These are phyloP conservation scores for Vitis riparia DNA, from an alignment of 164 flowering plant genomes.

Conservation along the genomic window DNA sequence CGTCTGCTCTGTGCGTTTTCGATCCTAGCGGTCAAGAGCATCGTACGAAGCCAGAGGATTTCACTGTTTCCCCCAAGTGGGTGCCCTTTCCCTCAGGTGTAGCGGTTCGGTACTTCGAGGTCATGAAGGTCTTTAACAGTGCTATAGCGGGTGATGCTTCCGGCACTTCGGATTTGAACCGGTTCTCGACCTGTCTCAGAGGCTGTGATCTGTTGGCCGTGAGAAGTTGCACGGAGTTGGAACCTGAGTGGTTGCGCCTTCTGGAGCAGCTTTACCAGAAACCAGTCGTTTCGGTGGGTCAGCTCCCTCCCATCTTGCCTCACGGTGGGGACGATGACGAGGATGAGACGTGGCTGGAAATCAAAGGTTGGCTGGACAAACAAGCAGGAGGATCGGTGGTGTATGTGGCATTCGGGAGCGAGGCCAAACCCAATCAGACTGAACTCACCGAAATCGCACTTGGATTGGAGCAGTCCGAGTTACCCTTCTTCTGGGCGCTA, in stretches of 20 bases:
- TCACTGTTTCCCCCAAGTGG: no score
- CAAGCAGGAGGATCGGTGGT: constrained; percentile 19
- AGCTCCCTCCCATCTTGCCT: constrained; percentile 14
- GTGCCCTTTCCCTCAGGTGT: no score
- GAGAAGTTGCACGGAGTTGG: constrained; percentile 20
- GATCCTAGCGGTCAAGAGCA: no score
- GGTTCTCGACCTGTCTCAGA: no score
- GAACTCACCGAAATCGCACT: constrained; percentile 29
- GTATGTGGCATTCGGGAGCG: constrained; percentile 34
- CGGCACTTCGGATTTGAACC: no score
- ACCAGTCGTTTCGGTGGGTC: constrained; percentile 27
- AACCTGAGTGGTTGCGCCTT: constrained; percentile 22
- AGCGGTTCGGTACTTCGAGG: no score
- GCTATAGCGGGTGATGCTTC: no score
- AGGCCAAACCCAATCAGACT: constrained; percentile 18
- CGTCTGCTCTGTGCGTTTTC: no score
- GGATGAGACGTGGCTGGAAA: constrained; percentile 5
- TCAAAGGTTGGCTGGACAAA: constrained; percentile 23
- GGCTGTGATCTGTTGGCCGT: constrained; percentile 3
- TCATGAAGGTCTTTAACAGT: no score
- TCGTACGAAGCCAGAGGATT: no score
- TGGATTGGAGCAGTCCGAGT: constrained; percentile 29
- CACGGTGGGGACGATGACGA: neutral
- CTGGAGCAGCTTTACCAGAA: constrained; percentile 11
- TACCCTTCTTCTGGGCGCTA: constrained; percentile 50